phyloP scores from a whole-genome alignment of 768 basidiomycete species.

The Mycena pura region DNA sequence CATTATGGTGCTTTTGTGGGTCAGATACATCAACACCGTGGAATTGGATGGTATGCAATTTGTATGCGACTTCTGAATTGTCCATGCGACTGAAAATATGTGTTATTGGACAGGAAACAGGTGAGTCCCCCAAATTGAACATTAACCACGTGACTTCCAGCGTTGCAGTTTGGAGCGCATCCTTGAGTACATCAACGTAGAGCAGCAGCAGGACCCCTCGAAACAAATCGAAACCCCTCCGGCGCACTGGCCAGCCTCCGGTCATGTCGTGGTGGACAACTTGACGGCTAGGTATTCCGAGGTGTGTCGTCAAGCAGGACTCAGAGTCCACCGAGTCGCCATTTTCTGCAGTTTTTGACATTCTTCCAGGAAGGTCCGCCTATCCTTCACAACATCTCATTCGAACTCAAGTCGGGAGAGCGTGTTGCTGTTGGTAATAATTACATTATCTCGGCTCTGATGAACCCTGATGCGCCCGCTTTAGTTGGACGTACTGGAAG shows the following conservation, averaged over 20 bases:
- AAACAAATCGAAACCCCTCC: slow-evolving; percentile 46
- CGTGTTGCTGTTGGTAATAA: slow-evolving; percentile 49
- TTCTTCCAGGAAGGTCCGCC: slow-evolving; percentile 44
- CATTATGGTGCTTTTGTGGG: slow-evolving; percentile 27
- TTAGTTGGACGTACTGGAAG: slow-evolving; percentile 66
- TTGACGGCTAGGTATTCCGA: slow-evolving; percentile 47
- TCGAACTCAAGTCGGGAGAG: slow-evolving; percentile 53
- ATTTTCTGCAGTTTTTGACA: neutral
- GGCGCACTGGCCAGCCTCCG: slow-evolving; percentile 60
- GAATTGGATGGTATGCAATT: slow-evolving; percentile 29
- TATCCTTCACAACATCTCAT: slow-evolving; percentile 51
- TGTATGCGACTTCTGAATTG: too few species aligned
- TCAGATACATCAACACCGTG: slow-evolving; percentile 32
- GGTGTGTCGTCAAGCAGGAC: neutral
- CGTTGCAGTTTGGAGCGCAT: slow-evolving; percentile 46
- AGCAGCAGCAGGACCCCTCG: slow-evolving; percentile 49
- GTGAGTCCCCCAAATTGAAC: neutral
- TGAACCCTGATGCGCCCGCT: slow-evolving; percentile 32
- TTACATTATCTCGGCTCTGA: neutral
- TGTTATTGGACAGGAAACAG: slow-evolving; percentile 5
- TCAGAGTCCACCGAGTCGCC: neutral
- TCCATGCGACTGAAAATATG: too few species aligned
- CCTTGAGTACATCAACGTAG: slow-evolving; percentile 52
- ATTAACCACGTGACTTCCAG: too few species aligned
- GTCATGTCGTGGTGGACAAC: slow-evolving; percentile 49